phyloP scores from a whole-genome alignment of 768 basidiomycete genomes.

The Collybiopsis luxurians region DNA sequence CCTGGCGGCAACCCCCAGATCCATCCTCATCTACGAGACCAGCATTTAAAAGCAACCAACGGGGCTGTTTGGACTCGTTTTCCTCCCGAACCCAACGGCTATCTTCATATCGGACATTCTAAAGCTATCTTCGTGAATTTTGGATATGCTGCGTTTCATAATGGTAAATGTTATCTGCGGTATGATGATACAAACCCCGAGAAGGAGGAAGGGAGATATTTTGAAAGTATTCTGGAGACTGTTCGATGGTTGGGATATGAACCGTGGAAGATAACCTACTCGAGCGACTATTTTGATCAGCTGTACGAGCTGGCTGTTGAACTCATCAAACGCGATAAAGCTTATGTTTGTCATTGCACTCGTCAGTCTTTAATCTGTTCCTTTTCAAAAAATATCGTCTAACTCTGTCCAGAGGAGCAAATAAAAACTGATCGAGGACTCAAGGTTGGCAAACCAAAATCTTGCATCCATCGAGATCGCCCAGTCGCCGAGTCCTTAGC shows the following conservation, averaged over 20 bases:
- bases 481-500: constrained; percentile 83
- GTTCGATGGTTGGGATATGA: constrained; percentile 97
- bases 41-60: constrained; percentile 76
- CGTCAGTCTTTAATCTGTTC: constrained; percentile 51
- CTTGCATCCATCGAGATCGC: constrained; percentile 84
- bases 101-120: constrained; percentile 92
- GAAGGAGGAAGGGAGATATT: constrained; percentile 94
- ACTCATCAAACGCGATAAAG: constrained; percentile 86
- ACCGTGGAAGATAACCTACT: constrained; percentile 99
- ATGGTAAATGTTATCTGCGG: constrained; percentile 90
- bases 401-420: constrained; percentile 68
- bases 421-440: constrained; percentile 88
- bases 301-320: constrained; percentile 86
- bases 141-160: constrained; percentile 93
- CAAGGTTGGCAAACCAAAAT: constrained; percentile 73
- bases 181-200: constrained; percentile 99
- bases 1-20: constrained; percentile 93
- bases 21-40: constrained; percentile 69
- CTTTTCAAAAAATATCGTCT: not conserved
- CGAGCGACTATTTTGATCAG: constrained; percentile 92
- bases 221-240: constrained; percentile 94
- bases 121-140: constrained; percentile 99
- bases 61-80: constrained; percentile 93
- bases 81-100: constrained; percentile 98
- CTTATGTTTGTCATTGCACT: constrained; percentile 94